Evolutionary conservation across 140 eudicot genomes (phyloP).

Genomic region (Flaveria floridana): DNA sequence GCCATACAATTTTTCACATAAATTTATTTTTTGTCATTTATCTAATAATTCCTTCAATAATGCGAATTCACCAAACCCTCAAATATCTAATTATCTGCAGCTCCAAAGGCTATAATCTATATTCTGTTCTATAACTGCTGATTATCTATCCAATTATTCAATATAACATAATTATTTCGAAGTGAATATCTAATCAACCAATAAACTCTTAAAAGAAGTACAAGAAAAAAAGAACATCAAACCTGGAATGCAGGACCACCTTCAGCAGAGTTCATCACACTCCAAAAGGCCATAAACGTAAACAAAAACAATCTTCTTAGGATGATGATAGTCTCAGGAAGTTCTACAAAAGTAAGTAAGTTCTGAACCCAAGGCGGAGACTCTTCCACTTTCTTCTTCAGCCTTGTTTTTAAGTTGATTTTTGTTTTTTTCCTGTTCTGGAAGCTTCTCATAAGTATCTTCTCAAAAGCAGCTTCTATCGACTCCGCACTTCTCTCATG

Average conservation of each 20-base stretch:
- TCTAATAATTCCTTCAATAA: neutral
- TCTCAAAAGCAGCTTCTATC: conserved; percentile 94
- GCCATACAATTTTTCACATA: neutral
- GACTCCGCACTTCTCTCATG: conserved; percentile 93
- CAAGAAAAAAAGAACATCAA: conserved; percentile 23
- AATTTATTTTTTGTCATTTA: neutral
- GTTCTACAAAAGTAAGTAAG: conserved; percentile 66
- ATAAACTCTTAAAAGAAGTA: neutral
- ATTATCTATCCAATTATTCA: neutral
- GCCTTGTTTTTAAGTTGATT: conserved; percentile 79
- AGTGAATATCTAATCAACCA: neutral
- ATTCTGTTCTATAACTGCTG: neutral
- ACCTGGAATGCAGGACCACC: conserved; percentile 99
- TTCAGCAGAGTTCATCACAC: conserved; percentile 87
- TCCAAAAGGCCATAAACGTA: conserved; percentile 81
- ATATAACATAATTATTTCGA: neutral
- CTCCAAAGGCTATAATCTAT: neutral
- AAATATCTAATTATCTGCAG: neutral
- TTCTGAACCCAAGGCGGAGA: conserved; percentile 95
- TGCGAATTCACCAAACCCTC: neutral
- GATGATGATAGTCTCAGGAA: conserved; percentile 72
- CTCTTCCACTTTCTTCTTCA: conserved; percentile 87
- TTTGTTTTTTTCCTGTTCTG: conserved; percentile 68
- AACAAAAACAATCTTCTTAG: conserved; percentile 82
- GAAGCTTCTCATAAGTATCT: conserved; percentile 76